phyloP scores from a whole-genome alignment of 371 early-diverging fungal species.

The Mucor irregularis region DNA sequence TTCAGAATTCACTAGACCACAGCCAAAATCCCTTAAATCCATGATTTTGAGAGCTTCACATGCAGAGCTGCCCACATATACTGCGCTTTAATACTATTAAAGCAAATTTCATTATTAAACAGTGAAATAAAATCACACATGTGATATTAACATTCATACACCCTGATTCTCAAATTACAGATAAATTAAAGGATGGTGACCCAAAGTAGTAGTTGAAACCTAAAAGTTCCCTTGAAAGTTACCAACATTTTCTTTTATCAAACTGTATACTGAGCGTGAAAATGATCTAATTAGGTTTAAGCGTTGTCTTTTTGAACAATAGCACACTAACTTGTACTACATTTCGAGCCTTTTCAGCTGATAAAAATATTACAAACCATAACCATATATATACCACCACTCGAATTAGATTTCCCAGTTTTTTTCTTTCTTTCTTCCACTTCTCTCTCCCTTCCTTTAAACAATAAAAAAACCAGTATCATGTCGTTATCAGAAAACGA shows the following conservation, averaged over 20 bases:
- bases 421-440: slow-evolving; percentile 56
- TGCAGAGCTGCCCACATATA: too few relatives aligned
- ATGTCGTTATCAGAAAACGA: slow-evolving; percentile 55
- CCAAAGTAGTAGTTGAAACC: too few relatives aligned
- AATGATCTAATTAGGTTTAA: not conserved
- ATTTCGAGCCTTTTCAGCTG: slow-evolving; percentile 6
- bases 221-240: not conserved
- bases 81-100: not conserved
- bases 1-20: too few relatives aligned
- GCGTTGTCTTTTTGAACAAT: not conserved
- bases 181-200: too few relatives aligned
- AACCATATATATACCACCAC: not conserved
- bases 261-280: not conserved
- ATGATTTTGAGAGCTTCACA: too few relatives aligned
- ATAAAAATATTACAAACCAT: not conserved
- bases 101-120: not conserved
- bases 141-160: too few relatives aligned
- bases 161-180: too few relatives aligned
- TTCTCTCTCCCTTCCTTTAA: slow-evolving; percentile 58
- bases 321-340: not conserved
- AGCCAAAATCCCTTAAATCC: too few relatives aligned
- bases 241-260: not conserved
- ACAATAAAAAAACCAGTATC: slow-evolving; percentile 34
- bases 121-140: not conserved
- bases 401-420: slow-evolving; percentile 39